Evolutionary conservation across 2,329 filamentous ascomycete species (phyloP), one percentile per base, ranked within the genome.

Genomic region (Pseudogymnoascus sp.): DNA sequence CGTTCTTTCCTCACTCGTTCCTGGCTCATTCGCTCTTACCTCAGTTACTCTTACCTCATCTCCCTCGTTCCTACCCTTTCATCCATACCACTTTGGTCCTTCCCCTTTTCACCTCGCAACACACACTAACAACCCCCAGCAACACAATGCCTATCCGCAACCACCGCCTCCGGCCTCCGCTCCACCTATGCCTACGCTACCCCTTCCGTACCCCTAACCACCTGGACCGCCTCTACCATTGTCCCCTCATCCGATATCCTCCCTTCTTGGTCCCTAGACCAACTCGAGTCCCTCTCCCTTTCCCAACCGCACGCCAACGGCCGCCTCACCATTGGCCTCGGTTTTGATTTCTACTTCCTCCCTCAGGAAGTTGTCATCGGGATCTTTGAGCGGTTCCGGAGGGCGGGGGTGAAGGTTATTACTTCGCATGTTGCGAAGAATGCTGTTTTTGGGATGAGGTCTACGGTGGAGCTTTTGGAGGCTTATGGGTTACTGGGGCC

Each of bases 131-230:
- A 67, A 25, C 16, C 36, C 23, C 37, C 2, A 59, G 8, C 38
- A 73, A 71, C 66, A 2, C 66, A 72, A 60, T 70, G 72, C n/a
- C 75, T 74, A 28, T 72, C 76, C 11, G 78, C 75, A 23, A 75
- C 77, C 4, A 68, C 74, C 2, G 70, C 76, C 8, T 78, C 79
- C 1, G 79, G 80, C 2, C 75, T 82, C 16, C 75, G 80, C 4
- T 76, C 78, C 6, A 70, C 80, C 5, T 81, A 77, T 69, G 77
- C 75, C 63, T 79, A 78, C 64, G 73, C 72, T 8, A 12, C 23
- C 21, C 75, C 76, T 1, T 73, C 73, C 1, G 67, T 70, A 25
- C 69, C 68, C 0, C 65, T 75, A 4, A 68, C 70, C 16, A 70
- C 72, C 12, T 75, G 72, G 71, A 66, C 67, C 4, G 72, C 76